These are phyloP conservation scores for Chrysopogon serrulatus DNA, from an alignment of 176 grass and related monocot species.

Conservation along the genomic window DNA sequence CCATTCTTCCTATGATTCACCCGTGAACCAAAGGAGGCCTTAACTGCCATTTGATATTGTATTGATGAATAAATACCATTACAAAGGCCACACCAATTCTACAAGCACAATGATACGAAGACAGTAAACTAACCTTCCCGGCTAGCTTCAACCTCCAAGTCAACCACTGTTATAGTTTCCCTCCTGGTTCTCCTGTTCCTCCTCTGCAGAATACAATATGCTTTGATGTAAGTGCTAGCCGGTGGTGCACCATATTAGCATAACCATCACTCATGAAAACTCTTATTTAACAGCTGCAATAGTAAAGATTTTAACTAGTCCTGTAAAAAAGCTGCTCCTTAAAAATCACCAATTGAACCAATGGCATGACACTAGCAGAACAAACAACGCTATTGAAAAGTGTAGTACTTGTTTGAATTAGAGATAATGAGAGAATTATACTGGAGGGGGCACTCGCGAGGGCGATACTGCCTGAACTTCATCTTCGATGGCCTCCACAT, in stretches of 20 bases:
- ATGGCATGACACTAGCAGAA: background rate
- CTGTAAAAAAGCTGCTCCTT: background rate
- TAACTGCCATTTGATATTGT: background rate
- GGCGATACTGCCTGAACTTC: conserved; percentile 37
- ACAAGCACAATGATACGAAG: background rate
- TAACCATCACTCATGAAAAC: background rate
- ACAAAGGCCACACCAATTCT: background rate
- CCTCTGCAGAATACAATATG: conserved; percentile 37
- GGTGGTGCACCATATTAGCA: background rate
- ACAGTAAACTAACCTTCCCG: conserved; percentile 32
- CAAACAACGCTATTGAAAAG: background rate
- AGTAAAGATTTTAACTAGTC: background rate
- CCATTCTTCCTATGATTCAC: no score
- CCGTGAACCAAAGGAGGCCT: no score
- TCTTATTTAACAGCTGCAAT: background rate
- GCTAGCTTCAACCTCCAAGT: conserved; percentile 29
- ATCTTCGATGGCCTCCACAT: conserved; percentile 44
- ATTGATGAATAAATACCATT: conserved; percentile 2
- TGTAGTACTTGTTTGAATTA: background rate
- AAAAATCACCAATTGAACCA: background rate
- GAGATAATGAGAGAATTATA: background rate
- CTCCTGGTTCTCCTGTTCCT: conserved; percentile 26
- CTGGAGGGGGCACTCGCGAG: conserved; percentile 37
- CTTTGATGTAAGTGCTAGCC: background rate
- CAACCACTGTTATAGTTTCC: conserved; percentile 23